Conservation (phyloP, 139 green algal genomes). For the Micractinium sp. region DNA sequence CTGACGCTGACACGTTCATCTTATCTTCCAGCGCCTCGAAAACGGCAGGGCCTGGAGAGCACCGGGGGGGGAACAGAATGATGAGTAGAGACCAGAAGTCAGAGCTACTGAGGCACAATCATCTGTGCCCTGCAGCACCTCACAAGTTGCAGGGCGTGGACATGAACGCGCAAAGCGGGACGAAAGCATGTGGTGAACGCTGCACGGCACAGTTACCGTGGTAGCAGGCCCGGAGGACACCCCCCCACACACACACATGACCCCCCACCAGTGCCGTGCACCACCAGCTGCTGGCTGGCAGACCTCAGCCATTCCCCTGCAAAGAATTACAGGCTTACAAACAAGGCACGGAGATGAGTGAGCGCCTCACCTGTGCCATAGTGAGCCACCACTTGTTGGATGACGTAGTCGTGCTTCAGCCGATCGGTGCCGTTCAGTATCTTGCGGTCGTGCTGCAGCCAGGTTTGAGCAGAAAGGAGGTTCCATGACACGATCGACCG, state of each 20-base stretch:
- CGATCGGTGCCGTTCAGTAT: background rate
- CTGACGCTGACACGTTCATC: background rate
- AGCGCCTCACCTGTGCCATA: constrained; percentile 15
- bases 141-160: too few relatives aligned
- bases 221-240: too few relatives aligned
- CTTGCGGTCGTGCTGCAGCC: constrained; percentile 15
- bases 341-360: background rate
- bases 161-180: too few relatives aligned
- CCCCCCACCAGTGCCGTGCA: too few relatives aligned
- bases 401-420: background rate
- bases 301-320: background rate
- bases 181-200: too few relatives aligned
- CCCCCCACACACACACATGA: background rate
- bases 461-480: background rate
- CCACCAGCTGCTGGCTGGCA: background rate
- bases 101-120: background rate
- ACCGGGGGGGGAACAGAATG: too few relatives aligned
- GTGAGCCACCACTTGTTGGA: background rate
- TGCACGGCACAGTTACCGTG: too few relatives aligned
- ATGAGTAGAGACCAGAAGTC: too few relatives aligned
- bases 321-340: background rate
- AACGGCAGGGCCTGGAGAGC: constrained; percentile 8
- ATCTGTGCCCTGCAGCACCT: background rate
- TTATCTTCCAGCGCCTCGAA: background rate
- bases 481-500: too few relatives aligned